phyloP scores from a whole-genome alignment of 352 stramenopile genomes.

The Phytophthora foliorum region DNA sequence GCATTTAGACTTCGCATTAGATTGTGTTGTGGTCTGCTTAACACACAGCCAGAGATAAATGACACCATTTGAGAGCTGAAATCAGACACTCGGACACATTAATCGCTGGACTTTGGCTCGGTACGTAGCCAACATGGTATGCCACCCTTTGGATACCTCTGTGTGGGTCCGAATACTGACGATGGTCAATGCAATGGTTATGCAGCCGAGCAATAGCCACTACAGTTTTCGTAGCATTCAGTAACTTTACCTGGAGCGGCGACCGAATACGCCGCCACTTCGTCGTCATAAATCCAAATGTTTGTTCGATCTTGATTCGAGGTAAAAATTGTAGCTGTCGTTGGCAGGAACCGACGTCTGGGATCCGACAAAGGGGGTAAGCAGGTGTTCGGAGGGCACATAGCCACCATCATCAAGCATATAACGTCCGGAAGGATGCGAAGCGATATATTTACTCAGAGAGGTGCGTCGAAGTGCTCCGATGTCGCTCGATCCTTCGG shows the following conservation, averaged over 20 bases:
- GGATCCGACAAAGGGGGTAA: not conserved
- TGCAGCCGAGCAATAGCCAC: not conserved
- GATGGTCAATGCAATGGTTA: not conserved
- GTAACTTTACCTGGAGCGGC: not conserved
- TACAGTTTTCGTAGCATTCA: not conserved
- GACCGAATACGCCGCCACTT: not conserved
- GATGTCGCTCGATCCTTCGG: not conserved
- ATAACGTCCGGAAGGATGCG: not conserved
- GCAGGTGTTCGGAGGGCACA: not conserved
- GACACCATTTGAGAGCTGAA: too few relatives aligned
- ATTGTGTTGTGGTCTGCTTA: too few relatives aligned
- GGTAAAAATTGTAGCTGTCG: not conserved
- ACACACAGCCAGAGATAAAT: too few relatives aligned
- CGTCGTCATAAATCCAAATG: not conserved
- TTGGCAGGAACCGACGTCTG: not conserved
- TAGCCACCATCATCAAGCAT: not conserved
- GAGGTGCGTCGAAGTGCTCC: not conserved
- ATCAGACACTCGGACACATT: too few relatives aligned
- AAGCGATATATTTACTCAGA: not conserved
- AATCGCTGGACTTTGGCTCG: too few relatives aligned
- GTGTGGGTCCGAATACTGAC: too few relatives aligned
- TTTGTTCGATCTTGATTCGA: conserved; percentile 1
- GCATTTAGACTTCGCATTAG: too few relatives aligned
- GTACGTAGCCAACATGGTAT: too few relatives aligned
- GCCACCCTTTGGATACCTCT: too few relatives aligned